phyloP scores from a whole-genome alignment of 2,329 filamentous ascomycete species.

The Cyphellophora attinorum region DNA sequence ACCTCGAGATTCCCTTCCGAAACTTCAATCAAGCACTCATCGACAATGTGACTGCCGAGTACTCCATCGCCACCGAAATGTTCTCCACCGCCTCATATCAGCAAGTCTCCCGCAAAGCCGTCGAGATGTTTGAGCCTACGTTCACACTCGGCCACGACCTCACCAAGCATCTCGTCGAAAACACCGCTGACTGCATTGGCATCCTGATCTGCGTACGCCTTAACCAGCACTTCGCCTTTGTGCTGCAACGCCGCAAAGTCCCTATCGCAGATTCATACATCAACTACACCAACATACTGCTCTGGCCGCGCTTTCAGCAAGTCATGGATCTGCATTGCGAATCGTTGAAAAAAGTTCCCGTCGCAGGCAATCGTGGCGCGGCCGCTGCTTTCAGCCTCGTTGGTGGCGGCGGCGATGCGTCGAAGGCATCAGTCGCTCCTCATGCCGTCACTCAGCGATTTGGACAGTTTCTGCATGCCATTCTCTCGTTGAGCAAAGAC shows the following conservation, averaged over 20 bases:
- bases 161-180: slow-evolving; percentile 65
- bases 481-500: slow-evolving; percentile 74
- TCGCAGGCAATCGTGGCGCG: slow-evolving; percentile 34
- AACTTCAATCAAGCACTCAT: slow-evolving; percentile 91
- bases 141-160: slow-evolving; percentile 72
- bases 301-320: slow-evolving; percentile 92
- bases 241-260: slow-evolving; percentile 81
- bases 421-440: slow-evolving; percentile 64
- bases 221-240: slow-evolving; percentile 90
- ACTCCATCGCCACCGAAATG: slow-evolving; percentile 84
- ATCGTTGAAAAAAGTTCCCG: slow-evolving; percentile 57
- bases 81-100: slow-evolving; percentile 72
- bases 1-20: slow-evolving; percentile 81
- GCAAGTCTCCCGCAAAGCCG: slow-evolving; percentile 71
- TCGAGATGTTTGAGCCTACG: slow-evolving; percentile 80
- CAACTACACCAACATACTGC: slow-evolving; percentile 88
- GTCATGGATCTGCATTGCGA: slow-evolving; percentile 92
- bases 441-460: slow-evolving; percentile 93
- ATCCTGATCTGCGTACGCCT: slow-evolving; percentile 83
- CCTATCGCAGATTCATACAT: slow-evolving; percentile 84
- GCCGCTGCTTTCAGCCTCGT: slow-evolving; percentile 46
- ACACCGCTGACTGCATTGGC: slow-evolving; percentile 75
- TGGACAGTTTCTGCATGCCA: slow-evolving; percentile 79
- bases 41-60: slow-evolving; percentile 90
- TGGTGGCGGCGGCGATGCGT: slow-evolving; percentile 28